These are phyloP conservation scores for Pichia phayaonensis DNA, from an alignment of 805 yeast genomes.

Conservation along the genomic window DNA sequence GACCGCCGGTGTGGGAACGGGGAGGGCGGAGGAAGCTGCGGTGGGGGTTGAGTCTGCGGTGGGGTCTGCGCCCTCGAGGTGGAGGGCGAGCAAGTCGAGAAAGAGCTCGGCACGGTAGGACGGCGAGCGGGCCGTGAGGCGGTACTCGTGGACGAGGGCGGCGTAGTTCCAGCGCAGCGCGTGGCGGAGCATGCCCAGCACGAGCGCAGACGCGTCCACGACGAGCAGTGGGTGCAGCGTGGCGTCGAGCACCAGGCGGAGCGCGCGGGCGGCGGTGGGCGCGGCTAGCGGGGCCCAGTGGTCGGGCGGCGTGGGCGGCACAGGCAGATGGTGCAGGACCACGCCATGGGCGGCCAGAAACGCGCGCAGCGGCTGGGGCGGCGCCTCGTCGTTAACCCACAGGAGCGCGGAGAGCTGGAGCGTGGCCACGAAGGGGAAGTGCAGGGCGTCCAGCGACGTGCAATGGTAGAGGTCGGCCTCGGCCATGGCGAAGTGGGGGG, in stretches of 20 bases:
- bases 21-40: neutral
- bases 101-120: slow-evolving; percentile 10
- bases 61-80: slow-evolving; percentile 26
- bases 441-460: slow-evolving; percentile 66
- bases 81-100: slow-evolving; percentile 36
- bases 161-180: neutral
- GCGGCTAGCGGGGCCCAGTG: neutral
- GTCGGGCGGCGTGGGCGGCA: slow-evolving; percentile 10
- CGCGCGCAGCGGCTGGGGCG: slow-evolving; percentile 60
- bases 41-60: neutral
- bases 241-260: neutral
- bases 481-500: slow-evolving; percentile 86
- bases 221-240: slow-evolving; percentile 43
- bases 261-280: slow-evolving; percentile 11
- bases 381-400: slow-evolving; percentile 77
- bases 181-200: neutral
- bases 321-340: slow-evolving; percentile 39
- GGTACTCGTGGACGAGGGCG: neutral
- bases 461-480: slow-evolving; percentile 62
- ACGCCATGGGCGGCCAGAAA: slow-evolving; percentile 54
- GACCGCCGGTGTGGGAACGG: neutral
- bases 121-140: neutral
- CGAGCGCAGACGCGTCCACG: slow-evolving; percentile 17
- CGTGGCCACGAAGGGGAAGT: slow-evolving; percentile 72
- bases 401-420: slow-evolving; percentile 60